These are phyloP conservation scores for Trichaptum fuscoviolaceum DNA, from an alignment of 768 basidiomycete species.

Conservation along the genomic window DNA sequence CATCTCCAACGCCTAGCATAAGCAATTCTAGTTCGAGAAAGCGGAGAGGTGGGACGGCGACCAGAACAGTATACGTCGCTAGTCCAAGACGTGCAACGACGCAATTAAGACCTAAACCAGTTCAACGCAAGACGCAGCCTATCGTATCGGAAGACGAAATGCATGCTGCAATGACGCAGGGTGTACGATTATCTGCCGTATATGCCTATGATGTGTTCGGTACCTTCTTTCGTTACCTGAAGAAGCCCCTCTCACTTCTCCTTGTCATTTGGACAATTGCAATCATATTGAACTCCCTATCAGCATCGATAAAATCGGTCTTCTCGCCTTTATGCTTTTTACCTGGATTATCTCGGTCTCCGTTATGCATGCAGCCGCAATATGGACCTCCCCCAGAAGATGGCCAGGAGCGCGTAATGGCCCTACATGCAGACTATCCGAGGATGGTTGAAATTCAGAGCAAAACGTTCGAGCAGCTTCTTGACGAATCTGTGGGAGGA, in stretches of 20 bases:
- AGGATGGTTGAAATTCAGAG: constrained; percentile 55
- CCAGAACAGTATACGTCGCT: background rate
- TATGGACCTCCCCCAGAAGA: constrained; percentile 6
- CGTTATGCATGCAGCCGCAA: constrained; percentile 33
- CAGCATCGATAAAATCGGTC: constrained; percentile 37
- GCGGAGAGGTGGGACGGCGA: background rate
- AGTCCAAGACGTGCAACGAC: background rate
- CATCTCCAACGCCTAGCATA: background rate
- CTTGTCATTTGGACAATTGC: constrained; percentile 48
- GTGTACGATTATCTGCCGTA: constrained; percentile 19
- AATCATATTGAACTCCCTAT: constrained; percentile 35
- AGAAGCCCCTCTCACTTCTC: constrained; percentile 50
- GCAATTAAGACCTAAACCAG: background rate
- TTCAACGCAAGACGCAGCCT: constrained; percentile 18
- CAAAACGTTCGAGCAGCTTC: constrained; percentile 55
- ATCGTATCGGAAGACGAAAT: constrained; percentile 20
- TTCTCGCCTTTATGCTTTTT: constrained; percentile 57
- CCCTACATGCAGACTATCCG: constrained; percentile 56
- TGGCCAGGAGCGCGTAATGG: constrained; percentile 12
- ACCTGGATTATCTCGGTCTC: constrained; percentile 48
- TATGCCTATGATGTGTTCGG: constrained; percentile 47
- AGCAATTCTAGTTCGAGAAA: background rate
- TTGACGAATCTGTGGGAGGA: constrained; percentile 53
- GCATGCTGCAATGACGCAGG: constrained; percentile 12
- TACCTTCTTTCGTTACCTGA: constrained; percentile 44